Evolutionary conservation across 139 green algal genomes (phyloP), one percentile per base, ranked within the genome.

Genomic region (Tetraselmis chui): DNA sequence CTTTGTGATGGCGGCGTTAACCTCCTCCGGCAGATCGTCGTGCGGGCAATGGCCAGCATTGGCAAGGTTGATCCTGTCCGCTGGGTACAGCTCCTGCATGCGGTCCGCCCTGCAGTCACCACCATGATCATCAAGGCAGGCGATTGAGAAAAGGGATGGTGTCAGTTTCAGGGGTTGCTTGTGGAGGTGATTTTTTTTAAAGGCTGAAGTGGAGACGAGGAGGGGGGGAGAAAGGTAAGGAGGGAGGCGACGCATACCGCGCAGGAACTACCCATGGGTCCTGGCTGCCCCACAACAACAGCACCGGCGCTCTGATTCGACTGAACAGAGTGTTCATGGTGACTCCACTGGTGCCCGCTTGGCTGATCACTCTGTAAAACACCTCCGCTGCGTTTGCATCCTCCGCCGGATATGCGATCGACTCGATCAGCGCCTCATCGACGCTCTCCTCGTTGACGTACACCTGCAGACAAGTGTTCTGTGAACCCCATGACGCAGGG

Each of bases 261-360:
- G 80, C 82, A 0, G 92, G 92, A 1, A 90, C 88, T 59, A 95
- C 93, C 93, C 93, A 97, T 0, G 93, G 93, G 83, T 97, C 93
- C 22, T 89, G 32, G 27, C 86, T 79, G 27, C 92, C 92, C 91
- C 91, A 96, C 75, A 95, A 85, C 79, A 96, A 84, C 79, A 93
- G 89, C 84, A 96, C 74, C 25, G 93, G 93, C 84, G 32, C 67
- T n/a, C 89, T 59, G 29, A 95, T 58, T 27, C 80, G 76, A 59
- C 76, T 76, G 29, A 94, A 78, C 58, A 95, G 81, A 2, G 30
- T 31, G 84, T 93, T 92, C 11, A 96, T 83, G n/a, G 84, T 86
- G 32, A 83, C 30, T 58, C 45, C 79, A 29, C 11, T 84, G 84
- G 5, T 79, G 77, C 24, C 75, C 86, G 67, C 84, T 85, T 77